Evolutionary conservation across 2,329 filamentous ascomycete genomes (phyloP), one percentile per base, ranked within the genome.

Genomic region (Sporothrix mexicana): DNA sequence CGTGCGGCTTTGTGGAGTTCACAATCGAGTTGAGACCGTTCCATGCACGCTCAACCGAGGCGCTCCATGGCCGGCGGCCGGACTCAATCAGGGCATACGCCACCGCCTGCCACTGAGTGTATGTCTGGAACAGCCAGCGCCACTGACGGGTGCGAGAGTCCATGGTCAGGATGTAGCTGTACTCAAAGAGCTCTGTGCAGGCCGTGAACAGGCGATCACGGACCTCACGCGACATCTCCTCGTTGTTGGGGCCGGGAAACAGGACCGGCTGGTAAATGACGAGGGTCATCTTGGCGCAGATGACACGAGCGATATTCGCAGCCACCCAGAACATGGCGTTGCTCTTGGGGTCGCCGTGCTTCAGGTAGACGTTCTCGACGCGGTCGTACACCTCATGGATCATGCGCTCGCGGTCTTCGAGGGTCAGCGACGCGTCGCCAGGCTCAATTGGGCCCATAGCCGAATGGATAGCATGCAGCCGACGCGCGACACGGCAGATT

Each of bases 71-170:
- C 0, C 83, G 80, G 2, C 83, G 83, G 15, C 82, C 83, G 0
- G 85, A 79, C 76, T 88, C 86, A 13, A 89, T 82, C 41, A 90
- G 76, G 0, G 88, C 80, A 75, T 87, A 90, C 0, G 87, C 86
- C 3, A 89, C 83, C 4, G 88, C 86, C 75, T 89, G 84, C 86
- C 87, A 90, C 73, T 89, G 87, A 0, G 85, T 87, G 77, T 88
- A 89, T 0, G 86, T 88, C 76, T 88, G 85, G 78, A 87, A 89
- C 6, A 88, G 80, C 88, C 88, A 90, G 20, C 86, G 85, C 84
- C 86, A 89, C 64, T 85, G 84, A 10, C 82, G 83, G 70, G 82
- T 84, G 17, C 80, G 81, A 2, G 81, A 79, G 72, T 89, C 86
- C 2, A 82, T 80, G 69, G 86, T 88, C n/a, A 90, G 78, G 0